Evolutionary conservation across 352 stramenopile species (phyloP).

Genomic region (Blastocystis sp.): DNA sequence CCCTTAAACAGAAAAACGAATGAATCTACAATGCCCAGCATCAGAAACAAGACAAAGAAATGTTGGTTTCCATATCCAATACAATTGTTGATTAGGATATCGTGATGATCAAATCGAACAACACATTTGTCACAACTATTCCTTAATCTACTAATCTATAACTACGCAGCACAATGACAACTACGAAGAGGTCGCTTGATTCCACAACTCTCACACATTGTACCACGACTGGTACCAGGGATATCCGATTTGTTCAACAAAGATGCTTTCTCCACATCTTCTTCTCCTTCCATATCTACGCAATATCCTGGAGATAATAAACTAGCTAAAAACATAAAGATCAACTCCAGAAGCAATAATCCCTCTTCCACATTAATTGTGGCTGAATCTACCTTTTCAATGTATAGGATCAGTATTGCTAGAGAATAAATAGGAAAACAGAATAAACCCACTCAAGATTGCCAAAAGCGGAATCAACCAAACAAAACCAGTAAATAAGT

Average conservation of each 20-base stretch:
- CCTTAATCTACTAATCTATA: neutral
- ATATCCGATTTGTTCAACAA: neutral
- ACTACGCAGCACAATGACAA: slow-evolving; percentile 17
- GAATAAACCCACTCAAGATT: neutral
- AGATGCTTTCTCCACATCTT: slow-evolving; percentile 50
- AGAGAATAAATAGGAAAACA: neutral
- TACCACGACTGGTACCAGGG: neutral
- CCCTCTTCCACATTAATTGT: neutral
- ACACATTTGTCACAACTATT: slow-evolving; percentile 43
- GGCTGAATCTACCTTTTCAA: neutral
- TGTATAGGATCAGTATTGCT: neutral
- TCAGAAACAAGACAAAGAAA: slow-evolving; percentile 17
- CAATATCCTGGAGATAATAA: slow-evolving; percentile 24
- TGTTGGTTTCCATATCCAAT: slow-evolving; percentile 58
- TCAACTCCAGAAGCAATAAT: neutral
- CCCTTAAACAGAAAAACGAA: neutral
- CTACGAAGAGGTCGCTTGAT: slow-evolving; percentile 45
- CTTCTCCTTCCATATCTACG: slow-evolving; percentile 36
- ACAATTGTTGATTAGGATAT: slow-evolving; percentile 60
- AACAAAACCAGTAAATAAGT: slow-evolving; percentile 18
- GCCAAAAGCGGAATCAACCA: neutral
- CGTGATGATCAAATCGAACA: slow-evolving; percentile 55
- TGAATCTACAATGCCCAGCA: neutral
- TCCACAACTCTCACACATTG: slow-evolving; percentile 18
- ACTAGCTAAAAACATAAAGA: slow-evolving; percentile 7